Percentiles rank a stretch among this genome's conserved stretches.
phyloP scores from a whole-genome alignment of 73 alveolate genomes.

The Paramecium pentaurelia region DNA sequence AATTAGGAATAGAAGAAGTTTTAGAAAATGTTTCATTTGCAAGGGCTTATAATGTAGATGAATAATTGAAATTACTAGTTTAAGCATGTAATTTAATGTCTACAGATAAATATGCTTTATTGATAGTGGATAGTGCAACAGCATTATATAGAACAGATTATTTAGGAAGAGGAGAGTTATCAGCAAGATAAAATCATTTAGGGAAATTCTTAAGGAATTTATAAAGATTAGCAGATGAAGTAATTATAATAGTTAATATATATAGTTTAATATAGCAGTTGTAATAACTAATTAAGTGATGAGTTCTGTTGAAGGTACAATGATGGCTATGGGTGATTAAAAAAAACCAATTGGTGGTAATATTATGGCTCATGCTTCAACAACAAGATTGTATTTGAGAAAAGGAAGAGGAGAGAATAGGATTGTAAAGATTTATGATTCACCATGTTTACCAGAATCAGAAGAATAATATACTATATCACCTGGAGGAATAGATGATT shows the following conservation, averaged over 20 bases:
- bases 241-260: neutral
- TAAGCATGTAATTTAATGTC: constrained; percentile 95
- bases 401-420: constrained; percentile 97
- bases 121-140: constrained; percentile 97
- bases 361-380: constrained; percentile 98
- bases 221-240: constrained; percentile 96
- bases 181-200: constrained; percentile 92
- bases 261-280: constrained; percentile 90
- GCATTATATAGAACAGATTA: constrained; percentile 98
- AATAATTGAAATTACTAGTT: constrained; percentile 81
- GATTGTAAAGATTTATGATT: constrained; percentile 93
- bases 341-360: constrained; percentile 99
- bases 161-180: constrained; percentile 96
- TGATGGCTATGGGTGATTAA: constrained; percentile 89
- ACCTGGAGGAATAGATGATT: constrained; percentile 91
- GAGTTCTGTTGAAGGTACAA: constrained; percentile 95
- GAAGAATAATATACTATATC: constrained; percentile 88
- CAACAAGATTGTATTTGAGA: constrained; percentile 93
- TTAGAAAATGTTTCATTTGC: constrained; percentile 97
- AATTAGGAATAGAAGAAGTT: constrained; percentile 89
- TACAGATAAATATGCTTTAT: constrained; percentile 86
- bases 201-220: constrained; percentile 95
- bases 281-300: constrained; percentile 98
- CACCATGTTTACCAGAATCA: constrained; percentile 98
- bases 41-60: constrained; percentile 96